phyloP scores from a whole-genome alignment of 352 stramenopile species.

The Globisporangium splendens region DNA sequence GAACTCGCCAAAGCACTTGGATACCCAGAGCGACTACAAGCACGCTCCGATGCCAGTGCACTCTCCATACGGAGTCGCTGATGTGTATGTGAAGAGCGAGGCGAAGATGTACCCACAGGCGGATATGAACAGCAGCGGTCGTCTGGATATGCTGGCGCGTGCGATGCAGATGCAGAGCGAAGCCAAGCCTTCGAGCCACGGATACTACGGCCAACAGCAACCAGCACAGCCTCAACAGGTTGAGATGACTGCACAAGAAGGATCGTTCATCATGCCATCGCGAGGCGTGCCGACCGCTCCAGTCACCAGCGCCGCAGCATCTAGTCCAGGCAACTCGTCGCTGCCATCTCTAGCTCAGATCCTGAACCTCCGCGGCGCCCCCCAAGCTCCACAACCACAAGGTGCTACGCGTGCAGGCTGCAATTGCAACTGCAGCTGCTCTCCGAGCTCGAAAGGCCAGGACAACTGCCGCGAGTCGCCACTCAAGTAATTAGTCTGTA shows the following conservation, averaged over 20 bases:
- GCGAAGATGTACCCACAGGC: slow-evolving; percentile 19
- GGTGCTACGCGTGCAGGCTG: slow-evolving; percentile 10
- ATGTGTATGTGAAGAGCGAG: slow-evolving; percentile 49
- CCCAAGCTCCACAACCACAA: not conserved
- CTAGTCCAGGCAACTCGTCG: slow-evolving; percentile 40
- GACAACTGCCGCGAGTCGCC: slow-evolving; percentile 9
- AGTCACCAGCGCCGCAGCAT: slow-evolving; percentile 8
- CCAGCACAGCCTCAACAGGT: slow-evolving; percentile 13
- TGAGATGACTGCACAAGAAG: slow-evolving; percentile 17
- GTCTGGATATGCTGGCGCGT: slow-evolving; percentile 72
- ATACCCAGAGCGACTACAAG: slow-evolving; percentile 30
- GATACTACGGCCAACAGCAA: slow-evolving; percentile 6
- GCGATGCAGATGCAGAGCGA: slow-evolving; percentile 40
- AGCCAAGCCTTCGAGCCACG: slow-evolving; percentile 4
- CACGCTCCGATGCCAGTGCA: slow-evolving; percentile 23
- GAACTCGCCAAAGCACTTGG: slow-evolving; percentile 13
- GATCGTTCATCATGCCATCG: slow-evolving; percentile 12
- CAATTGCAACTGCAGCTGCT: slow-evolving; percentile 22
- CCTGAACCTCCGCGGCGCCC: slow-evolving; percentile 45
- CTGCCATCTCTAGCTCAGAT: slow-evolving; percentile 71
- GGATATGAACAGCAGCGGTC: slow-evolving; percentile 34
- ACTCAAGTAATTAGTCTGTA: slow-evolving; percentile 9
- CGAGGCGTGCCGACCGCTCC: slow-evolving; percentile 13
- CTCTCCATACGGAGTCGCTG: slow-evolving; percentile 57
- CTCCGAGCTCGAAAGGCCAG: slow-evolving; percentile 11